Conservation (phyloP, 164 flowering plant genomes). For the Tetracentron sinense region DNA sequence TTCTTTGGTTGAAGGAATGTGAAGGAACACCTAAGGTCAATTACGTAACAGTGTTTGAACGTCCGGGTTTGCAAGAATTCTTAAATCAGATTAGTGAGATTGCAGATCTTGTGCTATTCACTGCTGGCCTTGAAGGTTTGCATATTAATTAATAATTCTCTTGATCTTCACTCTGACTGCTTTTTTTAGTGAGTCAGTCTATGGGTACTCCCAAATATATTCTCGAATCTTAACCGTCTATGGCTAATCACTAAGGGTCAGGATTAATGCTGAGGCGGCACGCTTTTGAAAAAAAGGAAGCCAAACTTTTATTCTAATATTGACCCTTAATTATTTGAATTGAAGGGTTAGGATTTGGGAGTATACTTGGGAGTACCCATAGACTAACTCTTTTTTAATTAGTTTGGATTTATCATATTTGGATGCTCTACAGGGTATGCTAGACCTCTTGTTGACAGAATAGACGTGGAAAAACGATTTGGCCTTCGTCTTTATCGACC, state of each 20-base stretch:
- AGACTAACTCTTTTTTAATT: slow-evolving; percentile 3
- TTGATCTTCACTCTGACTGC: not conserved
- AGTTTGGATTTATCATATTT: slow-evolving; percentile 8
- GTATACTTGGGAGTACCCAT: too few species aligned
- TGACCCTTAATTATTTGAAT: too few species aligned
- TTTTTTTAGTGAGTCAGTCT: too few species aligned
- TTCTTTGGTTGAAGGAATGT: slow-evolving; percentile 50
- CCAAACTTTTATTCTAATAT: too few species aligned
- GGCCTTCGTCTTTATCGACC: slow-evolving; percentile 82
- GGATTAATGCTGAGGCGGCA: too few species aligned
- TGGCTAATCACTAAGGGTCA: too few species aligned
- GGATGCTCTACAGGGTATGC: slow-evolving; percentile 64
- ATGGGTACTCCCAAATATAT: too few species aligned
- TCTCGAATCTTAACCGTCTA: too few species aligned
- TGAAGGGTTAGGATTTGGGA: too few species aligned
- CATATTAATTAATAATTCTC: slow-evolving; percentile 2
- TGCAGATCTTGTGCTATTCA: slow-evolving; percentile 87
- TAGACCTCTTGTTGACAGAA: slow-evolving; percentile 83
- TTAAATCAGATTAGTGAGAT: slow-evolving; percentile 63
- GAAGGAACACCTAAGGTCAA: slow-evolving; percentile 84
- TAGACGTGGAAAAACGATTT: slow-evolving; percentile 56
- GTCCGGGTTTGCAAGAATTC: slow-evolving; percentile 88
- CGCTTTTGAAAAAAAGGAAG: too few species aligned
- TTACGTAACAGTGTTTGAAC: slow-evolving; percentile 96
- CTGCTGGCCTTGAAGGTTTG: slow-evolving; percentile 99